Conservation (phyloP, 2,329 filamentous ascomycete genomes). For the Sporothrix variecibatus region DNA sequence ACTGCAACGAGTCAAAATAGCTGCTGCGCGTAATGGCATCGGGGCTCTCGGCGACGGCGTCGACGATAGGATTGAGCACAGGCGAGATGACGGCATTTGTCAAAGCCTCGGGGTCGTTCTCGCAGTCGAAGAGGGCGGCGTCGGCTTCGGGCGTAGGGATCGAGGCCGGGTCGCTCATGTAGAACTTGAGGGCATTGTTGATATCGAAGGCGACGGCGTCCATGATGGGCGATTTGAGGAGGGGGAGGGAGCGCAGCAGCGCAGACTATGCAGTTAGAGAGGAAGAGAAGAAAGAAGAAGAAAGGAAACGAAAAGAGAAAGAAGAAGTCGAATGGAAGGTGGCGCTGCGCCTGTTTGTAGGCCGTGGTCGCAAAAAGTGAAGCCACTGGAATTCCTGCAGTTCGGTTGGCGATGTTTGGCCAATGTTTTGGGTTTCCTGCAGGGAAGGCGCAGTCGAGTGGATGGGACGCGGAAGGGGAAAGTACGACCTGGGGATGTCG, state of each 20-base stretch:
- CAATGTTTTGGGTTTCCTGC: slow-evolving; percentile 17
- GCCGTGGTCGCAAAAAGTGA: slow-evolving; percentile 19
- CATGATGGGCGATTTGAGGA: slow-evolving; percentile 48
- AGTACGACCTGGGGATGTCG: slow-evolving; percentile 3
- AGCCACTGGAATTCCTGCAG: slow-evolving; percentile 10
- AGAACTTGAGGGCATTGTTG: slow-evolving; percentile 93
- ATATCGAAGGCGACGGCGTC: slow-evolving; percentile 87
- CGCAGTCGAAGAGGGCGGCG: slow-evolving; percentile 80
- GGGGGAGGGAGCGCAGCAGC: slow-evolving; percentile 25
- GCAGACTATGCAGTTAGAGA: slow-evolving; percentile 17
- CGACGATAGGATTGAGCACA: slow-evolving; percentile 87
- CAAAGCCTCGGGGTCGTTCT: slow-evolving; percentile 84
- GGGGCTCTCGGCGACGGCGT: slow-evolving; percentile 87
- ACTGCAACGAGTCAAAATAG: slow-evolving; percentile 90
- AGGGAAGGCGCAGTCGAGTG: background rate
- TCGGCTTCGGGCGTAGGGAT: slow-evolving; percentile 87
- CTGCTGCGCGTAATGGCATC: slow-evolving; percentile 79
- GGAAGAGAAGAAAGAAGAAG: slow-evolving; percentile 5
- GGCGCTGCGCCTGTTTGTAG: background rate
- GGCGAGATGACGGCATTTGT: slow-evolving; percentile 78
- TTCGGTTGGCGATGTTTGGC: slow-evolving; percentile 20
- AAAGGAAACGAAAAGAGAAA: background rate
- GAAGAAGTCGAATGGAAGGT: background rate
- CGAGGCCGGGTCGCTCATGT: slow-evolving; percentile 86
- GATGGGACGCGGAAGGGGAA: slow-evolving; percentile 6